These are phyloP conservation scores for Inonotus obliquus DNA, from an alignment of 1,284 basidiomycete genomes.

Conservation along the genomic window DNA sequence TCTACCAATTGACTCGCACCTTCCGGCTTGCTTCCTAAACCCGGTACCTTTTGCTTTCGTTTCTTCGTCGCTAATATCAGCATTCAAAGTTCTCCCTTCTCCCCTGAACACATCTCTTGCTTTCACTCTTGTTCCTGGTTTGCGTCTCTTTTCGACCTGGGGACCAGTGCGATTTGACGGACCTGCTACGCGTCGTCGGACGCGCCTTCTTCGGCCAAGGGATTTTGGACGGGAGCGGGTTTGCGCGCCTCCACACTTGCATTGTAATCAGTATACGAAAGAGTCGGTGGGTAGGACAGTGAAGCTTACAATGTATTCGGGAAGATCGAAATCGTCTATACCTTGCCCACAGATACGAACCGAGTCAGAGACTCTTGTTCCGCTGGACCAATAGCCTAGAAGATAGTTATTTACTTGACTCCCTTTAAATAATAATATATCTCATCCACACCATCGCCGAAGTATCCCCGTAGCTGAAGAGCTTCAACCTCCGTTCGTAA, in stretches of 20 bases:
- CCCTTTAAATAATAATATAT: not conserved
- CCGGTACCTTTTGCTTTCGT: slow-evolving; percentile 46
- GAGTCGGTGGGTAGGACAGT: slow-evolving; percentile 1
- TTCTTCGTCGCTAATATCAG: slow-evolving; percentile 34
- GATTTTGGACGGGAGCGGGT: slow-evolving; percentile 48
- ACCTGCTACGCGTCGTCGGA: slow-evolving; percentile 29
- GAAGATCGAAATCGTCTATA: slow-evolving; percentile 51
- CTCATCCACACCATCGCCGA: slow-evolving; percentile 60
- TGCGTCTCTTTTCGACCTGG: slow-evolving; percentile 61
- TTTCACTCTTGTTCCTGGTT: slow-evolving; percentile 62
- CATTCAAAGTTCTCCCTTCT: slow-evolving; percentile 48
- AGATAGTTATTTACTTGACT: not conserved
- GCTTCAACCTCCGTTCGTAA: slow-evolving; percentile 58
- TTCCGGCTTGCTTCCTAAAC: slow-evolving; percentile 64
- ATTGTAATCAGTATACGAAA: slow-evolving; percentile 27
- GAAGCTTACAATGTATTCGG: slow-evolving; percentile 63
- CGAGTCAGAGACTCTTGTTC: slow-evolving; percentile 62
- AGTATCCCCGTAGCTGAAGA: slow-evolving; percentile 70
- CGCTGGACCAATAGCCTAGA: slow-evolving; percentile 76
- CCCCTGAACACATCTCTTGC: slow-evolving; percentile 55
- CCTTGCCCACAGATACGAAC: slow-evolving; percentile 46
- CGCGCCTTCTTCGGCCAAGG: slow-evolving; percentile 37
- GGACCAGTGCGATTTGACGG: slow-evolving; percentile 53
- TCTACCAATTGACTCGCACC: slow-evolving; percentile 35
- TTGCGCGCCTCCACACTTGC: slow-evolving; percentile 84